Evolutionary conservation across 805 yeast genomes (phyloP).

Genomic region (Spathaspora sp.): DNA sequence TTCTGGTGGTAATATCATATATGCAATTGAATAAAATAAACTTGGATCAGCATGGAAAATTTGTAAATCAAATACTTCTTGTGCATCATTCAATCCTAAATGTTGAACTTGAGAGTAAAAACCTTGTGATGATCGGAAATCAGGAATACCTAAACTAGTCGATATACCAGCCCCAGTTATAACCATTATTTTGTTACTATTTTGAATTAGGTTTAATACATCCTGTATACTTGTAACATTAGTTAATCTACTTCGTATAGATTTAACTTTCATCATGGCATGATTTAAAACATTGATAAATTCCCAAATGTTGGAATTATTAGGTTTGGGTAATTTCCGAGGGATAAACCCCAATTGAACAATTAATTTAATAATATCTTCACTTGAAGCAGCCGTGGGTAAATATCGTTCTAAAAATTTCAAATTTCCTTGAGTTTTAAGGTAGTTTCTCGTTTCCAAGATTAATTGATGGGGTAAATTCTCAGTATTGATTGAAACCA

Average conservation of each 20-base stretch:
- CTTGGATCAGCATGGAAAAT: constrained; percentile 35
- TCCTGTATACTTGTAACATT: constrained; percentile 57
- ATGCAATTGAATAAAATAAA: constrained; percentile 40
- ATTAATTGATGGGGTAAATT: constrained; percentile 10
- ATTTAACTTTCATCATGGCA: constrained; percentile 61
- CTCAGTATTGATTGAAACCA: constrained; percentile 3
- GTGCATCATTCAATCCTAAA: constrained; percentile 40
- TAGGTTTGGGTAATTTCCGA: constrained; percentile 26
- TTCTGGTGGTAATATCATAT: constrained; percentile 41
- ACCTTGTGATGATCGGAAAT: constrained; percentile 52
- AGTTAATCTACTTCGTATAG: constrained; percentile 52
- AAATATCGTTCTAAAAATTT: constrained; percentile 58
- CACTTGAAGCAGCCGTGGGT: constrained; percentile 56
- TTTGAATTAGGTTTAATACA: constrained; percentile 49
- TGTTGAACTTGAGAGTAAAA: constrained; percentile 55
- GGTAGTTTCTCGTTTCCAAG: constrained; percentile 33
- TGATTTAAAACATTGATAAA: constrained; percentile 52
- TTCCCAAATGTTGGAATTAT: constrained; percentile 42
- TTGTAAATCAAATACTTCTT: constrained; percentile 40
- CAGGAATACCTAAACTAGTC: constrained; percentile 43
- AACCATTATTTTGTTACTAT: constrained; percentile 42
- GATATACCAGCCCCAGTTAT: constrained; percentile 46
- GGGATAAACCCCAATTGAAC: constrained; percentile 60
- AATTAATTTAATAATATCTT: constrained; percentile 55
- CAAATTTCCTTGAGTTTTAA: constrained; percentile 59